Conservation (phyloP, 2,329 filamentous ascomycete species). For the Sporothrix brasiliensis region DNA sequence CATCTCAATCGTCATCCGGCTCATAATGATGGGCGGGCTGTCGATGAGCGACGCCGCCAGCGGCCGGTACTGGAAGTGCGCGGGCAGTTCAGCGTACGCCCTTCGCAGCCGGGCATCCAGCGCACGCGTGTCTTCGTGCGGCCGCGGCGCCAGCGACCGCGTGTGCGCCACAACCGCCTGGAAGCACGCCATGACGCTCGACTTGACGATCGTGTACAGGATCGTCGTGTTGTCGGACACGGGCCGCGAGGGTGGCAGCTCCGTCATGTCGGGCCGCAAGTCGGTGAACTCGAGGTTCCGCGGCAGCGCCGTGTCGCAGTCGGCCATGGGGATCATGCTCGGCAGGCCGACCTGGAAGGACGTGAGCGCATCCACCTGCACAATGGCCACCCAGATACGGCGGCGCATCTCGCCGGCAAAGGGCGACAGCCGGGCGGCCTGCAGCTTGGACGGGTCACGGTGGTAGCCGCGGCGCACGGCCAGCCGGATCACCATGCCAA, state of each 20-base stretch:
- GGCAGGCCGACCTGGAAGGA: slow-evolving; percentile 54
- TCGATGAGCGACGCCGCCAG: slow-evolving; percentile 41
- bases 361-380: slow-evolving; percentile 50
- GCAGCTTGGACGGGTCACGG: slow-evolving; percentile 41
- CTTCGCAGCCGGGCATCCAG: slow-evolving; percentile 17
- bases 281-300: slow-evolving; percentile 48
- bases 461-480: slow-evolving; percentile 50
- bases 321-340: slow-evolving; percentile 47
- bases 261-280: slow-evolving; percentile 40
- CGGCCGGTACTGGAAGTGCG: slow-evolving; percentile 37
- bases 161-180: slow-evolving; percentile 23
- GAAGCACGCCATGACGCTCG: slow-evolving; percentile 36
- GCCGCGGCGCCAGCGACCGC: neutral
- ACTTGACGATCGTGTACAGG: slow-evolving; percentile 41
- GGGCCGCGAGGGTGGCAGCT: slow-evolving; percentile 42
- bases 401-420: slow-evolving; percentile 50
- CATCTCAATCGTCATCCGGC: slow-evolving; percentile 41
- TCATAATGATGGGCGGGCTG: slow-evolving; percentile 37
- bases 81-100: slow-evolving; percentile 38
- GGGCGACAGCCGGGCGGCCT: slow-evolving; percentile 39
- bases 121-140: neutral
- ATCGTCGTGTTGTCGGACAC: slow-evolving; percentile 34
- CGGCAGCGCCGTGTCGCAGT: slow-evolving; percentile 43
- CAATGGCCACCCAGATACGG: slow-evolving; percentile 46
- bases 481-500: slow-evolving; percentile 46